Conservation (phyloP, 495 filamentous ascomycete species). For the Podospora tetraspora region DNA sequence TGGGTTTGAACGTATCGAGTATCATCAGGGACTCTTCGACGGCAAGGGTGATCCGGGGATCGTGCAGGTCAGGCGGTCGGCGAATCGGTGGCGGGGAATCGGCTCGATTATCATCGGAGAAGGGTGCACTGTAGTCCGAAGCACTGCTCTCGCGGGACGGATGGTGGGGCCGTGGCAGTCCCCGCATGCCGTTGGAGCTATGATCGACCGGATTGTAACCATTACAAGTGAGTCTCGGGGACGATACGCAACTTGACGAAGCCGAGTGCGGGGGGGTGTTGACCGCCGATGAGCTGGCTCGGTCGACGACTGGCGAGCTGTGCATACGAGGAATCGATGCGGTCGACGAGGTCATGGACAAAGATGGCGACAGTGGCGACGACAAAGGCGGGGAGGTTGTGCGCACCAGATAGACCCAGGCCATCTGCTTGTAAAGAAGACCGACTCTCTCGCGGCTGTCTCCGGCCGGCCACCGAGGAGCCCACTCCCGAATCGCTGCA, state of each 20-base stretch:
- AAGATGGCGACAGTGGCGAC: slow-evolving; percentile 25
- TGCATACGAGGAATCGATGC: slow-evolving; percentile 20
- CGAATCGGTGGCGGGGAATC: slow-evolving; percentile 48
- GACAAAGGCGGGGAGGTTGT: slow-evolving; percentile 66
- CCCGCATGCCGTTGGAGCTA: slow-evolving; percentile 20
- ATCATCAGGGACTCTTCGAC: slow-evolving; percentile 72
- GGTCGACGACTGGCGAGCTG: slow-evolving; percentile 12
- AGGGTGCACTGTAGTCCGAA: neutral
- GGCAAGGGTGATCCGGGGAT: slow-evolving; percentile 63
- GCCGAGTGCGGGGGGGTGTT: slow-evolving; percentile 39
- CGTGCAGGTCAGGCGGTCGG: slow-evolving; percentile 36
- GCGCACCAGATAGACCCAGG: slow-evolving; percentile 85
- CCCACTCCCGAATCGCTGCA: slow-evolving; percentile 68
- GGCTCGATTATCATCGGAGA: slow-evolving; percentile 11
- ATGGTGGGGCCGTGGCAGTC: neutral
- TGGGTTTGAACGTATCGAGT: slow-evolving; percentile 55
- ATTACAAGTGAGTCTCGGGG: slow-evolving; percentile 21
- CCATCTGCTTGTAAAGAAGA: slow-evolving; percentile 81
- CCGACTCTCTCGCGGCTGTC: slow-evolving; percentile 70
- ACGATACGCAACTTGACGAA: slow-evolving; percentile 39
- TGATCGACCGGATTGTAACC: neutral
- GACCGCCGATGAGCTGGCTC: slow-evolving; percentile 20
- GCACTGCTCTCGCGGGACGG: slow-evolving; percentile 8
- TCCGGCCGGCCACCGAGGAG: slow-evolving; percentile 61
- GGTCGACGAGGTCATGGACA: slow-evolving; percentile 24